These are phyloP conservation scores for Cercospora citrullina DNA, from an alignment of 2,329 filamentous ascomycete species.

Conservation along the genomic window DNA sequence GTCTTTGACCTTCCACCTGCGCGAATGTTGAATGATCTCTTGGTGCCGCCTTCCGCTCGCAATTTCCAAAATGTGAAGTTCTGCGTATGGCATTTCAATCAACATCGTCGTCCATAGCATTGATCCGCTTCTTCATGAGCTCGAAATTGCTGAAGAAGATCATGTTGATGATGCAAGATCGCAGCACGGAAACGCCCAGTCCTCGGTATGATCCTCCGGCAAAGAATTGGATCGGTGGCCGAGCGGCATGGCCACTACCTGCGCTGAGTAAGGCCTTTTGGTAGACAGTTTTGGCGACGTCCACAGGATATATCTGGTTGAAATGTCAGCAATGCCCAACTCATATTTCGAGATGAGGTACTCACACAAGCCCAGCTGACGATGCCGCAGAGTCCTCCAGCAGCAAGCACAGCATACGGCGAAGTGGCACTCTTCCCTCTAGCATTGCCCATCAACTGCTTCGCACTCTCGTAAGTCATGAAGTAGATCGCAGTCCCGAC, in stretches of 20 bases:
- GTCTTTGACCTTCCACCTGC: background rate
- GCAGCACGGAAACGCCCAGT: conserved; percentile 77
- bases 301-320: conserved; percentile 60
- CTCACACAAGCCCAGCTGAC: conserved; percentile 79
- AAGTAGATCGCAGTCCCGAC: conserved; percentile 84
- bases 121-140: conserved; percentile 67
- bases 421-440: conserved; percentile 73
- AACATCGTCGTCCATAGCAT: conserved; percentile 34
- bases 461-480: conserved; percentile 83
- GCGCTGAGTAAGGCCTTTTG: conserved; percentile 76
- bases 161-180: conserved; percentile 80
- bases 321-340: conserved; percentile 5
- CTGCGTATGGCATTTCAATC: background rate
- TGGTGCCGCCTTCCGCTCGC: background rate
- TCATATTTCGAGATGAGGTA: conserved; percentile 19
- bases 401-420: conserved; percentile 73
- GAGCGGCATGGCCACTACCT: conserved; percentile 49
- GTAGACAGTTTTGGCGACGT: conserved; percentile 82
- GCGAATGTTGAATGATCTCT: background rate
- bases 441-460: conserved; percentile 76
- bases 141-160: conserved; percentile 91
- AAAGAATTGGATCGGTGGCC: conserved; percentile 75
- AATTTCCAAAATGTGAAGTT: too few relatives aligned
- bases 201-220: conserved; percentile 74
- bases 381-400: conserved; percentile 78